A percentile compares a stretch with the other conserved stretches of the same genome.
Evolutionary conservation across 192 early-diverging fungal species (phyloP).

Genomic region (Obelidium mucronatum): DNA sequence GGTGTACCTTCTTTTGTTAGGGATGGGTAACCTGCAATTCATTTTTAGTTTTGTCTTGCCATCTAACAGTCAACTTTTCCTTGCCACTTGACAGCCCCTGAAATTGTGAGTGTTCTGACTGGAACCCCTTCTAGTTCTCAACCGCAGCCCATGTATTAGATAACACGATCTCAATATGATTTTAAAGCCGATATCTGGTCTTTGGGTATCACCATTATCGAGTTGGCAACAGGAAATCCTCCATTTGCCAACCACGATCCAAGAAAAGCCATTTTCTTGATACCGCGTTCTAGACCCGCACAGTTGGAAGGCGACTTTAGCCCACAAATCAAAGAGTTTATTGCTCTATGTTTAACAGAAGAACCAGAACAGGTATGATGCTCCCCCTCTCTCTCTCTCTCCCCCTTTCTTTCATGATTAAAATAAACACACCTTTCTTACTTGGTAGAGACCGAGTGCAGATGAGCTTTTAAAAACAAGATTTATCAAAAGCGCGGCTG

Average conservation of each 20-base stretch:
- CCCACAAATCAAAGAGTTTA: slow-evolving; percentile 85
- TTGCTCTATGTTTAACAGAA: slow-evolving; percentile 82
- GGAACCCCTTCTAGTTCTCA: background rate
- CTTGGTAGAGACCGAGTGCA: slow-evolving; percentile 77
- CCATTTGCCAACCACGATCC: slow-evolving; percentile 93
- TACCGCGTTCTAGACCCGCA: slow-evolving; percentile 83
- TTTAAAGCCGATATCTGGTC: slow-evolving; percentile 98
- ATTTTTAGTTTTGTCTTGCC: background rate
- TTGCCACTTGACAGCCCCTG: slow-evolving; percentile 15
- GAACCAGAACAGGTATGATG: slow-evolving; percentile 62
- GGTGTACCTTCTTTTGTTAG: slow-evolving; percentile 1
- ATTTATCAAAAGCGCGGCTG: slow-evolving; percentile 69
- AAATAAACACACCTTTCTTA: background rate
- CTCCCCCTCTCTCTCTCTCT: background rate
- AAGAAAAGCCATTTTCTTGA: slow-evolving; percentile 85
- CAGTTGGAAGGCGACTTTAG: slow-evolving; percentile 83
- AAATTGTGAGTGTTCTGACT: background rate
- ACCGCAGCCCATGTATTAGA: background rate
- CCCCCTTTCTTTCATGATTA: background rate
- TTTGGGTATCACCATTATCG: slow-evolving; percentile 96
- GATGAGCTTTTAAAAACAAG: slow-evolving; percentile 85
- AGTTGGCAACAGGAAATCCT: slow-evolving; percentile 94
- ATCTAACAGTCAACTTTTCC: background rate
- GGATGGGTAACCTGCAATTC: slow-evolving; percentile 27
- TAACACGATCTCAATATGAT: slow-evolving; percentile 39